A percentile compares a stretch with the other conserved stretches of the same genome.
Conservation (phyloP, 257 asterid species). For the Nicotiana noctiflora region DNA sequence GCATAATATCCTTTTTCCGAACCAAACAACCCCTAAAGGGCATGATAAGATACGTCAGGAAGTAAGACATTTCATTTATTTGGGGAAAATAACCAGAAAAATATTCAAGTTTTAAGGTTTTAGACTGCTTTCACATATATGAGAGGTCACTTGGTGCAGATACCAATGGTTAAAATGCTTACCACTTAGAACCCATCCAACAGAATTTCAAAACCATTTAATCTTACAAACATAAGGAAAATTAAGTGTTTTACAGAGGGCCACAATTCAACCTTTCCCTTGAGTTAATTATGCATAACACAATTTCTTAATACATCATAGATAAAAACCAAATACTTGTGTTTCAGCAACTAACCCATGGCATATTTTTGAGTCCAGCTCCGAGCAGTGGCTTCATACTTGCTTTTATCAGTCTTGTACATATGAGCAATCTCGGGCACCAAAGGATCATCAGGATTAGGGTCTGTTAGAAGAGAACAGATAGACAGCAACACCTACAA, state of each 20-base stretch:
- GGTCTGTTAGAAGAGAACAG: conserved; percentile 39
- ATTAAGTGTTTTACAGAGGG: neutral
- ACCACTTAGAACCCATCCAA: neutral
- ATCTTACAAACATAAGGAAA: neutral
- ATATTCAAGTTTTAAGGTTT: neutral
- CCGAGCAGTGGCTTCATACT: conserved; percentile 39
- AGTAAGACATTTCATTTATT: too few species aligned
- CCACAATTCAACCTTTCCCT: neutral
- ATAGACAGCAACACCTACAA: conserved; percentile 36
- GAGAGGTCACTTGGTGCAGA: neutral
- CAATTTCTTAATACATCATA: neutral
- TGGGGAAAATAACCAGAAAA: neutral
- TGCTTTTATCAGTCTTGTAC: conserved; percentile 35
- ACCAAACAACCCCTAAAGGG: too few species aligned
- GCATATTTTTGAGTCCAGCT: conserved; percentile 46
- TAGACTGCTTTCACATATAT: neutral
- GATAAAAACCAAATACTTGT: neutral
- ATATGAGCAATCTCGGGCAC: conserved; percentile 42
- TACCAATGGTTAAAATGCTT: neutral
- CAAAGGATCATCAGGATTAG: conserved; percentile 41
- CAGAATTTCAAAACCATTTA: neutral
- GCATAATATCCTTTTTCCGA: too few species aligned
- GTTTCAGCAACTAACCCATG: conserved; percentile 24
- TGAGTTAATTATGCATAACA: conserved; percentile 8
- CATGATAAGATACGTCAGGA: too few species aligned